A percentile compares a stretch with the other conserved stretches of the same genome.
These are phyloP conservation scores for Coprinopsis strossmayeri DNA, from an alignment of 768 basidiomycete genomes.

Conservation along the genomic window DNA sequence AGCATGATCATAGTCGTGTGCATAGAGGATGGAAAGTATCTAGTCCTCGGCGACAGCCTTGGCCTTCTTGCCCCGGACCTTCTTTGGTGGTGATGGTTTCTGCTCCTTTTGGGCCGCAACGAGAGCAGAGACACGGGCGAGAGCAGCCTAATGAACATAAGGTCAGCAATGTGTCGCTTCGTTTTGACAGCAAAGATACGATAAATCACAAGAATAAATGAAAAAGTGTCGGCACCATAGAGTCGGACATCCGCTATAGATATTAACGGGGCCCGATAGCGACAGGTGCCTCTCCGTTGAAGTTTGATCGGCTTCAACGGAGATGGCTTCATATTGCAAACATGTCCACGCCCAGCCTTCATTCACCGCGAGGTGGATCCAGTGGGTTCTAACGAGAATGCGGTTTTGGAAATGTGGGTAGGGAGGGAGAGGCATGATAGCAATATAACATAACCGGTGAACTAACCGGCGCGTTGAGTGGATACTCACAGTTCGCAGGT, in stretches of 20 bases:
- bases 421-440: slow-evolving; percentile 11
- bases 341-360: slow-evolving; percentile 93
- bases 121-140: slow-evolving; percentile 73
- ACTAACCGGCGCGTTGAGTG: slow-evolving; percentile 3
- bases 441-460: slow-evolving; percentile 7
- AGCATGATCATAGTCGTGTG: slow-evolving; percentile 23
- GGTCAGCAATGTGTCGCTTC: slow-evolving; percentile 23
- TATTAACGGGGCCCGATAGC: slow-evolving; percentile 74
- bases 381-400: slow-evolving; percentile 94
- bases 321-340: slow-evolving; percentile 67
- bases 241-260: slow-evolving; percentile 60
- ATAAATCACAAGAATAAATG: slow-evolving; percentile 13
- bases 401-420: slow-evolving; percentile 24
- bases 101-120: slow-evolving; percentile 64
- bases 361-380: slow-evolving; percentile 53
- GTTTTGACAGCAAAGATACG: slow-evolving; percentile 1
- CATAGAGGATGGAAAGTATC: slow-evolving; percentile 18
- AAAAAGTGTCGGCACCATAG: slow-evolving; percentile 58
- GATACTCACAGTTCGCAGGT: slow-evolving; percentile 64
- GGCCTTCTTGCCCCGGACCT: slow-evolving; percentile 67
- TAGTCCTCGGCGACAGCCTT: slow-evolving; percentile 17
- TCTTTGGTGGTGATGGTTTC: slow-evolving; percentile 61
- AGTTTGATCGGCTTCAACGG: slow-evolving; percentile 56
- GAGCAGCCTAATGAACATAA: slow-evolving; percentile 45
- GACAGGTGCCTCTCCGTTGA: slow-evolving; percentile 55